Base-by-base conservation (phyloP, 805 yeast genomes). In the Candida sphagnicola region DNA sequence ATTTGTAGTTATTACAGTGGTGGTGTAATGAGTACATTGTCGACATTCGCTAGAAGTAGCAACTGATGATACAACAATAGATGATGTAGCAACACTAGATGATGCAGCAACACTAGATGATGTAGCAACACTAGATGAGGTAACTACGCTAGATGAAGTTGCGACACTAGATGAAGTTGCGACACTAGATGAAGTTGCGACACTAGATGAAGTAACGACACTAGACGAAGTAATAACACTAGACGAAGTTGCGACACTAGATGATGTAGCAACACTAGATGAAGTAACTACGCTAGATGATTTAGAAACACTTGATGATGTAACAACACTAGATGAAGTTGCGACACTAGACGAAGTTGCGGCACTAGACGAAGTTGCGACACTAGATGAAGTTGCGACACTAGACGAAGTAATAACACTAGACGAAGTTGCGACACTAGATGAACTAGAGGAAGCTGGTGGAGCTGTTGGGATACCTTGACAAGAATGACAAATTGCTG, bases 391-490 rank as follows among this genome's bases (percentile, higher is more conserved):
- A 17, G 34, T 8, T 18, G 8, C 34, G 5, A 12, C 25, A 18
- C 15, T 8, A 31, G 34, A 31, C 13, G 31, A 30, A 18, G 21
- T 4, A 4, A 13, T 23, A 14, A 6, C 19, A 17, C 28, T 18
- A 18, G 18, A 35, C 5, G 25, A 16, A 3, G 31, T 13, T 16
- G 31, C 38, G 10, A 17, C 21, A 18, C 32, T 16, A 5, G 31
- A 18, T 3, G 32, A 17, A 5, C 25, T 11, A 15, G 26, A 6
- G 5, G 11, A n/a, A 5, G 26, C 13, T 16, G 28, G 29, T 33
- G 35, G 35, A n/a, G 28, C 28, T n/a, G 23, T 18, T 28, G 39
- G 39, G 14, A 28, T 14, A 6, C 23, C 16, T 29, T 18, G 28
- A 30, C 39, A 35, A 4, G 28, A n/a, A 4, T 12, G 3, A 30